phyloP scores from a whole-genome alignment of 2,329 filamentous ascomycete species.

The Xylaria arbuscula region DNA sequence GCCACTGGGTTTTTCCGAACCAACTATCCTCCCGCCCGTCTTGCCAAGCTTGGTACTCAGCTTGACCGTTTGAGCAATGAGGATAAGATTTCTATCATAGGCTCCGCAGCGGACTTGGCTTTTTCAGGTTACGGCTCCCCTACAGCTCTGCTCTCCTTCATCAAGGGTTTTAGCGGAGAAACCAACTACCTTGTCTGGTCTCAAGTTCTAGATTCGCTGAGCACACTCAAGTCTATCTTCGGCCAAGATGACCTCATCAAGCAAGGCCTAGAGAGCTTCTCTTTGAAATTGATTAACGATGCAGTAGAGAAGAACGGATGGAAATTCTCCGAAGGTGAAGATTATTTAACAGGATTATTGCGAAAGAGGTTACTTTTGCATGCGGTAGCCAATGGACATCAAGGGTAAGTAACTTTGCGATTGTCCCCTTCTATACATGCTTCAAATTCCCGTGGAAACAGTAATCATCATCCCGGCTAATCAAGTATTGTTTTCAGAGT shows the following conservation, averaged over 20 bases:
- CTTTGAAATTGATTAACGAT: conserved; percentile 77
- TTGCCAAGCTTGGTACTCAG: conserved; percentile 82
- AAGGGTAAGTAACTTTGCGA: conserved; percentile 65
- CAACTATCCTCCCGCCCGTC: conserved; percentile 87
- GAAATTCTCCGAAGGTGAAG: conserved; percentile 81
- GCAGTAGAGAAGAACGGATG: conserved; percentile 86
- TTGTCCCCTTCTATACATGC: background rate
- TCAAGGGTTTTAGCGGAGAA: conserved; percentile 86
- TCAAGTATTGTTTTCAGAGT: conserved; percentile 58
- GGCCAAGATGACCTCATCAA: conserved; percentile 78
- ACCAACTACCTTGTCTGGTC: conserved; percentile 89
- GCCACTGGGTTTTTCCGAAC: conserved; percentile 91
- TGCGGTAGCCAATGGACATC: conserved; percentile 81
- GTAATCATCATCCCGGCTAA: conserved; percentile 36
- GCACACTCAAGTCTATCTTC: conserved; percentile 85
- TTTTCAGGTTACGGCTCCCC: conserved; percentile 88
- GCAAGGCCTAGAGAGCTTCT: conserved; percentile 80
- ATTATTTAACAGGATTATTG: conserved; percentile 83
- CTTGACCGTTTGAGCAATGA: conserved; percentile 80
- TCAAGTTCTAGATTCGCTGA: conserved; percentile 82
- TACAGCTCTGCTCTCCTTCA: conserved; percentile 81
- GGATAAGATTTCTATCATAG: conserved; percentile 93
- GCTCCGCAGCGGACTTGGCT: conserved; percentile 88
- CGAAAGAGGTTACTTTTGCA: conserved; percentile 82
- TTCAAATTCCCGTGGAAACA: background rate